Evolutionary conservation across 163 green algal species (phyloP).

Genomic region (Chloromonas sp.): DNA sequence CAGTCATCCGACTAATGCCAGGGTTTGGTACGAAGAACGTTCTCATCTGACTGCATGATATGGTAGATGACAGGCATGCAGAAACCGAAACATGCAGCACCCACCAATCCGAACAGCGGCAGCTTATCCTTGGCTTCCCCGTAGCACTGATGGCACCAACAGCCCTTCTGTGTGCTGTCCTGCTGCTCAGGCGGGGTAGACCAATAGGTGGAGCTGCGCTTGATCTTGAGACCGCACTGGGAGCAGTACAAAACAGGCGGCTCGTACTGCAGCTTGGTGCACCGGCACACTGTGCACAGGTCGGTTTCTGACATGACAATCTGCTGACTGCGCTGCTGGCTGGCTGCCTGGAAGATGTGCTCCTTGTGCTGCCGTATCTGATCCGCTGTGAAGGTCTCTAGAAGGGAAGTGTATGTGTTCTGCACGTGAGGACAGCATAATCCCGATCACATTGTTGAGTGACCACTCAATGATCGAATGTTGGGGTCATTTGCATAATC

Average conservation of each 20-base stretch:
- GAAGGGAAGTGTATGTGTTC: constrained; percentile 78
- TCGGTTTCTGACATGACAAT: background rate
- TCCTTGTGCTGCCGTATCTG: constrained; percentile 75
- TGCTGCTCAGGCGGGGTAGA: constrained; percentile 40
- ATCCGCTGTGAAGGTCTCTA: constrained; percentile 78
- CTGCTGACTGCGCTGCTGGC: too few species aligned
- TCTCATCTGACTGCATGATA: too few species aligned
- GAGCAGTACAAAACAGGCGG: constrained; percentile 91
- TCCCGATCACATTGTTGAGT: too few species aligned
- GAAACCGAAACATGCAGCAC: too few species aligned
- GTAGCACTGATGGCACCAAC: constrained; percentile 85
- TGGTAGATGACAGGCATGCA: too few species aligned
- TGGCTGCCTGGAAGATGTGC: too few species aligned
- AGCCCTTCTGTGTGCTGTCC: constrained; percentile 24
- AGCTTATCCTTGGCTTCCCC: constrained; percentile 42
- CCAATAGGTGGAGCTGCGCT: constrained; percentile 82
- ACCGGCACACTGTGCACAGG: constrained; percentile 49
- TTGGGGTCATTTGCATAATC: too few species aligned
- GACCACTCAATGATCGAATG: too few species aligned
- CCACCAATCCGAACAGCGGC: background rate
- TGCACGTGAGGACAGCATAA: constrained; percentile 14
- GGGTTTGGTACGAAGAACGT: too few species aligned
- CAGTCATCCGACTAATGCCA: too few species aligned
- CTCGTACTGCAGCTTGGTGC: constrained; percentile 86
- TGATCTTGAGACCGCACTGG: constrained; percentile 83